phyloP scores from a whole-genome alignment of 2,329 filamentous ascomycete genomes.

The Aureobasidium sp. region DNA sequence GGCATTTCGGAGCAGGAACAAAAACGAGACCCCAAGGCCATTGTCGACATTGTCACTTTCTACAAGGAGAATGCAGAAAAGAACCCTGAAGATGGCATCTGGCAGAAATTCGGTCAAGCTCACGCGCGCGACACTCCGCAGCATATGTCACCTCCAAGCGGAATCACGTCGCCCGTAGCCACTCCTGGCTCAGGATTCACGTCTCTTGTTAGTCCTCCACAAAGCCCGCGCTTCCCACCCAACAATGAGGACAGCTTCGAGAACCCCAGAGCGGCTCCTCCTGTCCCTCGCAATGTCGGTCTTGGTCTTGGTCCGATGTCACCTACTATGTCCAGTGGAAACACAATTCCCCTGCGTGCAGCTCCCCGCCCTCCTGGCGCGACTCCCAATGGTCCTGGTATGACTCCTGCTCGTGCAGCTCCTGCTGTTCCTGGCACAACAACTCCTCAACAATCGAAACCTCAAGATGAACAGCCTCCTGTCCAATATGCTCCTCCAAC shows the following conservation, averaged over 20 bases:
- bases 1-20: constrained; percentile 95
- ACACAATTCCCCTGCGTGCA: constrained; percentile 61
- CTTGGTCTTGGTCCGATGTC: constrained; percentile 37
- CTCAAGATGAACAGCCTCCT: constrained; percentile 33
- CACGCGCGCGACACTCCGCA: constrained; percentile 48
- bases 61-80: constrained; percentile 90
- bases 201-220: constrained; percentile 65
- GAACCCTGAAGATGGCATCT: constrained; percentile 75
- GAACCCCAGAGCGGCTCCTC: constrained; percentile 88
- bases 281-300: constrained; percentile 55
- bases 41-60: constrained; percentile 92
- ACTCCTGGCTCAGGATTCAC: constrained; percentile 45
- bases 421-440: neutral
- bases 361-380: constrained; percentile 78
- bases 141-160: constrained; percentile 26
- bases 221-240: constrained; percentile 79
- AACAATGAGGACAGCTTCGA: constrained; percentile 93
- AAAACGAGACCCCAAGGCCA: constrained; percentile 89
- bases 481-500: constrained; percentile 38
- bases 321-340: constrained; percentile 23
- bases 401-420: constrained; percentile 1
- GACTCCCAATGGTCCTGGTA: constrained; percentile 71
- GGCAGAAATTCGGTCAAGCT: constrained; percentile 94
- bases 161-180: constrained; percentile 20
- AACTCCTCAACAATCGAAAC: constrained; percentile 36